Evolutionary conservation across 352 stramenopile genomes (phyloP).

Genomic region (Albugo laibachii): DNA sequence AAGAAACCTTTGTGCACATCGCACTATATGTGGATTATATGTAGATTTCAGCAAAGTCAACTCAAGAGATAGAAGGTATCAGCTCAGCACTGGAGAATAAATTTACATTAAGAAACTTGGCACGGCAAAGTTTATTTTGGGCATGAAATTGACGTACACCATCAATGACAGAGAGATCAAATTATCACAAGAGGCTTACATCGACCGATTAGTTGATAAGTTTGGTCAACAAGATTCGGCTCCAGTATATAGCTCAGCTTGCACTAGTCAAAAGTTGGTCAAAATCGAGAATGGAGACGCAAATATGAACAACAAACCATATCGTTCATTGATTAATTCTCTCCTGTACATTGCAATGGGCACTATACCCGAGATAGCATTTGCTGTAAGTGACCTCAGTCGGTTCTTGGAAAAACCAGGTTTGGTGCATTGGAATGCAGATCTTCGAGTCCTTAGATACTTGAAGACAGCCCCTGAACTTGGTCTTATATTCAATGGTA

Average conservation of each 20-base stretch:
- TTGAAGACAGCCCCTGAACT: neutral
- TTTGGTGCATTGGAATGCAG: neutral
- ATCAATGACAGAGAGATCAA: neutral
- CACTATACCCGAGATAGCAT: neutral
- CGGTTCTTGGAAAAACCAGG: neutral
- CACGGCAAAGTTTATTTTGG: conserved; percentile 8
- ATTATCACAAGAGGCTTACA: conserved; percentile 1
- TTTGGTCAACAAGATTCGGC: conserved; percentile 5
- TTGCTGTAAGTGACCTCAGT: neutral
- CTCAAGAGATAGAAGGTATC: neutral
- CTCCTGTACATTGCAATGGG: neutral
- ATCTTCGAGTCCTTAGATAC: neutral
- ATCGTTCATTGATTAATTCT: neutral
- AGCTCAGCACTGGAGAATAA: neutral
- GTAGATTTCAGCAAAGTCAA: neutral
- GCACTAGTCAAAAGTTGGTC: neutral
- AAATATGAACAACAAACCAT: neutral
- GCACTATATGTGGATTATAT: conserved; percentile 10
- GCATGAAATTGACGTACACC: conserved; percentile 9
- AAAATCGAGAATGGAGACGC: neutral
- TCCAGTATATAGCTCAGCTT: neutral
- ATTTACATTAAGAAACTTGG: conserved; percentile 5
- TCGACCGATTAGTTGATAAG: conserved; percentile 1
- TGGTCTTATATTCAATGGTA: neutral
- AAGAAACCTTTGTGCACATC: conserved; percentile 1